Base-by-base conservation (phyloP, 2,329 filamentous ascomycete genomes). In the Davidsoniella australis region DNA sequence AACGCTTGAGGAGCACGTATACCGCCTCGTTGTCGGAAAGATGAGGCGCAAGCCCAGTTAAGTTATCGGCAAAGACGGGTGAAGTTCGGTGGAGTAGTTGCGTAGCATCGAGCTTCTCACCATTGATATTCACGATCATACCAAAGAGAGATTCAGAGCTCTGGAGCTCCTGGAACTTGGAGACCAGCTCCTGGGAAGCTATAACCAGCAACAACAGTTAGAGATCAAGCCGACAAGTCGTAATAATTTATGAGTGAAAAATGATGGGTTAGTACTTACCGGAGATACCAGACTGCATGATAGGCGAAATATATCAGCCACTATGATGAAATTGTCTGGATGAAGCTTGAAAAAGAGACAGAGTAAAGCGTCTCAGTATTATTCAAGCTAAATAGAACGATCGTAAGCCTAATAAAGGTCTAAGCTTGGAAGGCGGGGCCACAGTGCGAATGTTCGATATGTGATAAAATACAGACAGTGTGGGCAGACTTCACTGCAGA, bases 221-320 rank as follows among this genome's bases (percentile, higher is more conserved):
- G n/a, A 33, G 10, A 38, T 2, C 16, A 38, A 24, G 10, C 20
- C 20, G 5, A 5, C 20, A 16, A 26, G 41, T 26, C 41, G 14
- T 36, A 12, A 16, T 12, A 18, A 16, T n/a, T 12, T 39, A 40
- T 44, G 10, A 12, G 5, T 20, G 6, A 18, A 16, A 44, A 40
- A 40, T 50, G 26, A 45, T 14, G 9, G 33, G 17, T 33, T 48
- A 20, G 45, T 26, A 44, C 59, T 46, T 69, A 81, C 81, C 81
- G 65, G 80, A 76, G 57, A 86, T 86, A 64, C 82, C 82, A 36
- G 82, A 86, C 69, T 87, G 82, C 82, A 86, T 86, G 47, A 53
- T 62, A 42, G 26, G 49, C 37, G 14, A 26, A 20, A 14, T n/a
- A 9, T n/a, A 9, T 33, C 29, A 9, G 9, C 29, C 29, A 12